Evolutionary conservation across 2,329 filamentous ascomycete species (phyloP).

Genomic region (Cryphonectria japonica): DNA sequence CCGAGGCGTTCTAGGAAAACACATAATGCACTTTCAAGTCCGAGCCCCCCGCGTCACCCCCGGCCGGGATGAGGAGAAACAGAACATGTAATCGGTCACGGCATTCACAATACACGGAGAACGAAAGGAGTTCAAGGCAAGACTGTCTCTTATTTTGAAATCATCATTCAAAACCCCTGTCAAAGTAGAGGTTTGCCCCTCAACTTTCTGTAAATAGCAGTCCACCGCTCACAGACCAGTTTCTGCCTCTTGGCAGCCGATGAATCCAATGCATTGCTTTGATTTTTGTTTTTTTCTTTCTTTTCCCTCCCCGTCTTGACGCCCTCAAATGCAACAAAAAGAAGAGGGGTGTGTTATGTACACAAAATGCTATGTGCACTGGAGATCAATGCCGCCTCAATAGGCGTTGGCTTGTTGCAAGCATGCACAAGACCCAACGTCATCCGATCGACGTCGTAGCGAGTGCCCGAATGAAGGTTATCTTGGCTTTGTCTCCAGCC

Average conservation of each 20-base stretch:
- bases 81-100: not conserved
- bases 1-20: not conserved
- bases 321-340: conserved; percentile 7
- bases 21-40: not conserved
- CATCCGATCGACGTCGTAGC: not conserved
- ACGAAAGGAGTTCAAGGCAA: not conserved
- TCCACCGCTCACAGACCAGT: not conserved
- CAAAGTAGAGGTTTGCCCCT: not conserved
- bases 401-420: not conserved
- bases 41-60: not conserved
- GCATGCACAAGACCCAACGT: not conserved
- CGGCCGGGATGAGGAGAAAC: not conserved
- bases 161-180: not conserved
- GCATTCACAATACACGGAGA: not conserved
- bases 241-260: not conserved
- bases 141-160: not conserved
- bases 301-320: not conserved
- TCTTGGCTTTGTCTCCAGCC: not conserved
- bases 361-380: not conserved
- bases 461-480: too few relatives aligned
- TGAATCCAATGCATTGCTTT: not conserved
- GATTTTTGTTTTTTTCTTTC: not conserved
- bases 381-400: not conserved
- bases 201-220: not conserved
- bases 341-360: not conserved